phyloP scores from a whole-genome alignment of 495 filamentous ascomycete genomes.

The Penicillium taxi region DNA sequence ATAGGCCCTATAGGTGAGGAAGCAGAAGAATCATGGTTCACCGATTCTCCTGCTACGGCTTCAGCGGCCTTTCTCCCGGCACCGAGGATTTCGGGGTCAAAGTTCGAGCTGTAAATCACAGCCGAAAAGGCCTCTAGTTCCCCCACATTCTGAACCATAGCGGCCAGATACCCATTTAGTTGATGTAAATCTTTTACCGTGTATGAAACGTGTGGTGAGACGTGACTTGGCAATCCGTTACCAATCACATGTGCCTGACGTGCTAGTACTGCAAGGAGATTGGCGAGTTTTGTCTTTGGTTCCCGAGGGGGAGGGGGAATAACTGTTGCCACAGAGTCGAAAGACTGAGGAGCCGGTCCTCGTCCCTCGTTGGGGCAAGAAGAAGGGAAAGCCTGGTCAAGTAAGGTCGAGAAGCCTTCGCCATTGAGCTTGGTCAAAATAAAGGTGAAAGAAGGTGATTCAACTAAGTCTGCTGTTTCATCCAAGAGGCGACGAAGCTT shows the following conservation, averaged over 20 bases:
- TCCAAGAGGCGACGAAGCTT: slow-evolving; percentile 82
- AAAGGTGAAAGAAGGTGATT: slow-evolving; percentile 79
- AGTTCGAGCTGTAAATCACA: slow-evolving; percentile 89
- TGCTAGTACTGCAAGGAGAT: slow-evolving; percentile 75
- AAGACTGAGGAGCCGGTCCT: slow-evolving; percentile 36
- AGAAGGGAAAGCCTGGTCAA: slow-evolving; percentile 73
- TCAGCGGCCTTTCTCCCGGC: slow-evolving; percentile 13
- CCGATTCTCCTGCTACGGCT: slow-evolving; percentile 5
- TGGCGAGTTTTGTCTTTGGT: slow-evolving; percentile 73
- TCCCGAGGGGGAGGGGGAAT: slow-evolving; percentile 25
- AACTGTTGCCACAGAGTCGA: slow-evolving; percentile 35
- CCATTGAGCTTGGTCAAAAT: slow-evolving; percentile 83
- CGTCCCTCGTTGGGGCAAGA: slow-evolving; percentile 37
- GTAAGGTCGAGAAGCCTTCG: slow-evolving; percentile 70
- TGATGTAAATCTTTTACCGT: too few species aligned
- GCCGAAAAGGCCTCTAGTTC: slow-evolving; percentile 93
- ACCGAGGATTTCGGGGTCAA: slow-evolving; percentile 56
- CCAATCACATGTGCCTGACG: slow-evolving; percentile 87
- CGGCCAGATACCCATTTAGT: slow-evolving; percentile 88
- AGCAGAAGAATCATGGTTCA: slow-evolving; percentile 15
- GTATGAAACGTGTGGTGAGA: too few species aligned
- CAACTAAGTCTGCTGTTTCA: slow-evolving; percentile 91
- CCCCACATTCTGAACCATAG: slow-evolving; percentile 65
- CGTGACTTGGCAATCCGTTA: slow-evolving; percentile 50
- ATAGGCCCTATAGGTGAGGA: slow-evolving; percentile 20